These are phyloP conservation scores for Hypoxylon intermedium DNA, from an alignment of 495 filamentous ascomycete species.

Conservation along the genomic window DNA sequence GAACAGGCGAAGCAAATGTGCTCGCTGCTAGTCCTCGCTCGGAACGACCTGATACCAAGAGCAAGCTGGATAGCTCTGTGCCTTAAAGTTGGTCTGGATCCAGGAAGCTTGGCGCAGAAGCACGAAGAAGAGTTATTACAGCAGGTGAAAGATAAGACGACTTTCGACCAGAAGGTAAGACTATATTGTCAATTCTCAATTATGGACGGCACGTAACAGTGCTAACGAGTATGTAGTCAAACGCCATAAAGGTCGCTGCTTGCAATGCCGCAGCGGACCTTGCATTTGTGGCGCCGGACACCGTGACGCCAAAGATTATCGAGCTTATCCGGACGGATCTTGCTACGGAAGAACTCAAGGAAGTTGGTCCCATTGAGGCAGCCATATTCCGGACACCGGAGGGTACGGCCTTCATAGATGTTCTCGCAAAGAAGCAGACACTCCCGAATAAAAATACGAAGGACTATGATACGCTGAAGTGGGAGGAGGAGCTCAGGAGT, in stretches of 20 bases:
- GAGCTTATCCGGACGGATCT: constrained; percentile 75
- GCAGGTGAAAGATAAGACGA: constrained; percentile 57
- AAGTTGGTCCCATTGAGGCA: constrained; percentile 82
- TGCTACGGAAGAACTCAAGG: constrained; percentile 66
- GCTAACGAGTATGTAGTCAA: constrained; percentile 42
- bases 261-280: constrained; percentile 84
- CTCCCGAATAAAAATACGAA: constrained; percentile 80
- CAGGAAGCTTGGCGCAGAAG: constrained; percentile 72
- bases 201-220: neutral
- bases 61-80: constrained; percentile 88
- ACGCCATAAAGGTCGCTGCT: constrained; percentile 68
- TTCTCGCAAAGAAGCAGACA: constrained; percentile 80
- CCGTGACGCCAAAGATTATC: constrained; percentile 77
- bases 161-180: constrained; percentile 56
- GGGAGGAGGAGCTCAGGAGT: constrained; percentile 90
- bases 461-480: constrained; percentile 94
- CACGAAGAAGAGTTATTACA: constrained; percentile 54
- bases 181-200: too few species aligned
- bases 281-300: constrained; percentile 89
- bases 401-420: constrained; percentile 86
- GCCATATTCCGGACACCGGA: constrained; percentile 89
- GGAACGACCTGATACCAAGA: constrained; percentile 76
- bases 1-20: constrained; percentile 69
- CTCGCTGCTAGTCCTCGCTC: constrained; percentile 76
- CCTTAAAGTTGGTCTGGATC: constrained; percentile 78